These are phyloP conservation scores for Yamadazyma endophytica DNA, from an alignment of 805 yeast genomes.

Conservation along the genomic window DNA sequence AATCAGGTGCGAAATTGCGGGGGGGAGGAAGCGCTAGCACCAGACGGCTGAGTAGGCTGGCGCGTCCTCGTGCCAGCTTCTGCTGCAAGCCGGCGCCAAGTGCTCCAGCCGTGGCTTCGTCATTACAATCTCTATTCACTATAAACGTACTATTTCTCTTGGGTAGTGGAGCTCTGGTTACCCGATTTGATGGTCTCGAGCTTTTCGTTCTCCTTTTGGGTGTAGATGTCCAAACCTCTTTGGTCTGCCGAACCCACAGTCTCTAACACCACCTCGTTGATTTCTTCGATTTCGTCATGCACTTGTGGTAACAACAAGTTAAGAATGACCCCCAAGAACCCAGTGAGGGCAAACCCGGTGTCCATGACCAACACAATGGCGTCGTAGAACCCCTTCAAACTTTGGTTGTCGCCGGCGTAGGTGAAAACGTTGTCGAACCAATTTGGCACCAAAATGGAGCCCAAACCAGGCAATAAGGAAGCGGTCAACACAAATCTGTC, in stretches of 20 bases:
- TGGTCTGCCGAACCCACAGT: conserved; percentile 40
- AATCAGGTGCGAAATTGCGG: too few relatives aligned
- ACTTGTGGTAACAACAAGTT: conserved; percentile 64
- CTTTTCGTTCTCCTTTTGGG: conserved; percentile 27
- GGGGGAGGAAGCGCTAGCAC: too few relatives aligned
- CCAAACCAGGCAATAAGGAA: conserved; percentile 61
- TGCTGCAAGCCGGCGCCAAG: too few relatives aligned
- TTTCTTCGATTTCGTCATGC: conserved; percentile 43
- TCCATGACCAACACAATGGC: conserved; percentile 70
- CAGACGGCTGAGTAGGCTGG: too few relatives aligned
- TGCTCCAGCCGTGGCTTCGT: too few relatives aligned
- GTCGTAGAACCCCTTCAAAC: conserved; percentile 57
- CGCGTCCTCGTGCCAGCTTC: too few relatives aligned
- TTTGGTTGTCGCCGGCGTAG: conserved; percentile 55
- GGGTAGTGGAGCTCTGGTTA: too few relatives aligned
- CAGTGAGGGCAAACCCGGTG: conserved; percentile 70
- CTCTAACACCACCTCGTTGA: conserved; percentile 42
- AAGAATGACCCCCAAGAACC: conserved; percentile 57
- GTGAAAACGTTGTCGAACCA: conserved; percentile 68
- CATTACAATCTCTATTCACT: too few relatives aligned
- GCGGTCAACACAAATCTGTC: conserved; percentile 71
- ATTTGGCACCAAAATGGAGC: conserved; percentile 57
- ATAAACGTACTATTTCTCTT: too few relatives aligned
- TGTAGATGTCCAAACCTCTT: conserved; percentile 27
- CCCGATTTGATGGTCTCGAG: conserved; percentile 20